Conservation (phyloP, 768 basidiomycete species). For the Ephemerocybe angulata region DNA sequence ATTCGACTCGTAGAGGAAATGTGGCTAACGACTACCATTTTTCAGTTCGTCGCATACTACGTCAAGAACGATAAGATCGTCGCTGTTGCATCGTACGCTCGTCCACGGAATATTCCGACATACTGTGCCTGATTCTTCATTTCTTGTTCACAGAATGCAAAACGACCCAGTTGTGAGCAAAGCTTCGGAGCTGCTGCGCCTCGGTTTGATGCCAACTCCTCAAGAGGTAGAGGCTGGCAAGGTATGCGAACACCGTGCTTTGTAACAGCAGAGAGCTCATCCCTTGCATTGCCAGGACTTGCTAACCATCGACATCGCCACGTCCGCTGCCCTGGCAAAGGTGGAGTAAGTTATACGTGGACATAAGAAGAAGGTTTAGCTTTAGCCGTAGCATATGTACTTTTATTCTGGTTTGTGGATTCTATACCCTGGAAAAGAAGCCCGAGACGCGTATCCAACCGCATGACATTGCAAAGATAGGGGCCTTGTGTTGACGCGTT, state of each 20-base stretch:
- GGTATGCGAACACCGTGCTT: constrained; percentile 34
- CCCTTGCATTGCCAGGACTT: constrained; percentile 28
- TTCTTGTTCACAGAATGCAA: constrained; percentile 54
- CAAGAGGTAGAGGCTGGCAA: constrained; percentile 72
- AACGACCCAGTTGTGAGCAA: constrained; percentile 78
- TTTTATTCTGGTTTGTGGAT: too few relatives aligned
- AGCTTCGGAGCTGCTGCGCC: constrained; percentile 71
- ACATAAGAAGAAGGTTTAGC: too few relatives aligned
- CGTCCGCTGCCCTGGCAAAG: constrained; percentile 23
- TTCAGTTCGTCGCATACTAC: constrained; percentile 79
- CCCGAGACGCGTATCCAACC: neutral
- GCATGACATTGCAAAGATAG: neutral
- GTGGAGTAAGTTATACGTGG: too few relatives aligned
- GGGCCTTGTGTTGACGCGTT: constrained; percentile 14
- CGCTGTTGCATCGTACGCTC: constrained; percentile 58
- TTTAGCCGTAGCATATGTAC: too few relatives aligned
- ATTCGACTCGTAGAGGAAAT: too few relatives aligned
- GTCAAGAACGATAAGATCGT: constrained; percentile 58
- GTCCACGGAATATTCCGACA: neutral
- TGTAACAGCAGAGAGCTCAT: neutral
- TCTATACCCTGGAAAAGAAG: neutral
- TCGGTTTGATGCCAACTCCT: constrained; percentile 77
- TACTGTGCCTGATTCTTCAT: neutral
- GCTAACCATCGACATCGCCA: constrained; percentile 39
- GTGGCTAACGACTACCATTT: constrained; percentile 1